Percentiles rank a stretch among this genome's conserved stretches.
Evolutionary conservation across 1,284 basidiomycete genomes (phyloP).

Genomic region (Heterobasidion parviporum): DNA sequence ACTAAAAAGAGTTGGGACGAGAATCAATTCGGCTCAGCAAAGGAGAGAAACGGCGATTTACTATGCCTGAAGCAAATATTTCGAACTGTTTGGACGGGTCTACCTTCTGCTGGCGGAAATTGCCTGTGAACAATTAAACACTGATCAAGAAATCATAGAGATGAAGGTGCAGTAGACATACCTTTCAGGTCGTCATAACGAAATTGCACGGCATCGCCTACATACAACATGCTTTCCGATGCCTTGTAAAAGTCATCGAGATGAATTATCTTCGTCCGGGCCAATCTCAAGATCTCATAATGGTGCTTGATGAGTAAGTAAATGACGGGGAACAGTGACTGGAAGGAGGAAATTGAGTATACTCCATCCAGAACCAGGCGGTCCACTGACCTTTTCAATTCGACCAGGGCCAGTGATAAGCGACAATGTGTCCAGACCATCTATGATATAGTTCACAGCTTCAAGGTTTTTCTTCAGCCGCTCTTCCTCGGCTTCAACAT

Average conservation of each 20-base stretch:
- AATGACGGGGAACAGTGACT: constrained; percentile 15
- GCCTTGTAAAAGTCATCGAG: constrained; percentile 7
- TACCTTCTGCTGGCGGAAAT: constrained; percentile 7
- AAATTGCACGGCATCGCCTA: too few relatives aligned
- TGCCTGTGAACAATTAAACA: constrained; percentile 1
- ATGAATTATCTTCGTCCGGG: constrained; percentile 11
- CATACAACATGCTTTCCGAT: too few relatives aligned
- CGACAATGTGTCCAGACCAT: constrained; percentile 15
- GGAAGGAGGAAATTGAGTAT: neutral
- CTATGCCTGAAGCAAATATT: constrained; percentile 9
- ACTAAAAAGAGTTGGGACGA: constrained; percentile 3
- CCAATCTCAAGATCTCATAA: constrained; percentile 14
- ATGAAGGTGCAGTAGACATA: too few relatives aligned
- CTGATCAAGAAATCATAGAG: too few relatives aligned
- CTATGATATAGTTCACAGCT: constrained; percentile 15
- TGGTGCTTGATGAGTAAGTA: constrained; percentile 18
- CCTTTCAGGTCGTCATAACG: too few relatives aligned
- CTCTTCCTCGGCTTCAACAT: constrained; percentile 16
- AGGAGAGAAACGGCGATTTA: neutral
- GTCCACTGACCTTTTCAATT: constrained; percentile 16
- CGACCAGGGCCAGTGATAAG: constrained; percentile 15
- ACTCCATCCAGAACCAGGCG: neutral
- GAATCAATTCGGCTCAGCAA: too few relatives aligned
- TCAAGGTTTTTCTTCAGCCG: constrained; percentile 14
- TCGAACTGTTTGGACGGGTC: constrained; percentile 8